Conservation (phyloP, 306 rosid genomes). For the Quercus gilva region DNA sequence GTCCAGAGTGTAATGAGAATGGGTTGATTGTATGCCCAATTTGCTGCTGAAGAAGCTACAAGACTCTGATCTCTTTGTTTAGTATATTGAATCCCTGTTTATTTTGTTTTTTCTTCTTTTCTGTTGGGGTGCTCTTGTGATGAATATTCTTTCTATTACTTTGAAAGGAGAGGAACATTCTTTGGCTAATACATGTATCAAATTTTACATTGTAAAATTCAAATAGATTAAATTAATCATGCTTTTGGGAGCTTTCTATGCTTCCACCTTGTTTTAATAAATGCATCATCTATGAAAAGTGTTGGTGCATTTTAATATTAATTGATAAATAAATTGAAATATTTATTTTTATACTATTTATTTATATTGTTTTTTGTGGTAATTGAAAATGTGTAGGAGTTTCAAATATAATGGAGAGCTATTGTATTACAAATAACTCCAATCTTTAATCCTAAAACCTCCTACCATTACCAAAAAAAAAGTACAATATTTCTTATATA, state of each 20-base stretch:
- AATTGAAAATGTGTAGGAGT: too few species aligned
- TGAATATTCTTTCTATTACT: slow-evolving; percentile 28
- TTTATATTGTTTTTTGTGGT: too few species aligned
- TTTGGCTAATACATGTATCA: slow-evolving; percentile 18
- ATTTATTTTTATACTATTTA: too few species aligned
- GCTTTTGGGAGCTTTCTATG: not conserved
- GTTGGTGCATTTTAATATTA: too few species aligned
- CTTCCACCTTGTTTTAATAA: slow-evolving; percentile 4
- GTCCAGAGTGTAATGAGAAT: slow-evolving; percentile 77
- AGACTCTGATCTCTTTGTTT: not conserved
- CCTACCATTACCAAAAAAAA: too few species aligned
- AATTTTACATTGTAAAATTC: slow-evolving; percentile 14
- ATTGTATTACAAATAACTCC: too few species aligned
- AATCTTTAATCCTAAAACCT: too few species aligned
- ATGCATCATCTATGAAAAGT: not conserved
- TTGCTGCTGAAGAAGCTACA: slow-evolving; percentile 50
- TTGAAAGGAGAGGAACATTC: not conserved
- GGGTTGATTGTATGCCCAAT: slow-evolving; percentile 75
- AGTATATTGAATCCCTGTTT: not conserved
- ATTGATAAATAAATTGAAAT: too few species aligned
- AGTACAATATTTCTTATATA: too few species aligned
- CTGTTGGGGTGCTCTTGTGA: not conserved
- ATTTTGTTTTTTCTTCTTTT: not conserved
- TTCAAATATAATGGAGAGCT: too few species aligned
- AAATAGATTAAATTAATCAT: slow-evolving; percentile 17